A percentile compares a stretch with the other conserved stretches of the same genome.
Conservation (phyloP, 1,284 basidiomycete species). For the Phellopilus nigrolimitatus region DNA sequence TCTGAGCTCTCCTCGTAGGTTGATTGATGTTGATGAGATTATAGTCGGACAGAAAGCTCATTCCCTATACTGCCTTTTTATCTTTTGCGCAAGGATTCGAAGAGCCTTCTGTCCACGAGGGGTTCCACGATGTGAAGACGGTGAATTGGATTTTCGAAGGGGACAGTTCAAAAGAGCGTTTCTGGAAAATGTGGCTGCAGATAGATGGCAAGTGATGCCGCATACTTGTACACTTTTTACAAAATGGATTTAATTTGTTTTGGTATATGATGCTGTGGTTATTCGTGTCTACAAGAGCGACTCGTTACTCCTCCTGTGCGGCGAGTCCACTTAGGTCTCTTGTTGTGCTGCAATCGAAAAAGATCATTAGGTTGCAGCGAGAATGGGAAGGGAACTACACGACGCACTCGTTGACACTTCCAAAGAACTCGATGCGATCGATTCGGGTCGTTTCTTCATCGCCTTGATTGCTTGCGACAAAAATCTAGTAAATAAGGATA, state of each 20-base stretch:
- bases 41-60: slow-evolving; percentile 46
- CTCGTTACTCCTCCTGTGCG: slow-evolving; percentile 37
- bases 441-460: slow-evolving; percentile 73
- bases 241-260: not conserved
- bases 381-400: not conserved
- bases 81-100: slow-evolving; percentile 61
- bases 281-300: too few species aligned
- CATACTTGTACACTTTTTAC: not conserved
- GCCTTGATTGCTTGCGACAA: slow-evolving; percentile 74
- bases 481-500: slow-evolving; percentile 61
- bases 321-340: slow-evolving; percentile 53
- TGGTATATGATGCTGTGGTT: too few species aligned
- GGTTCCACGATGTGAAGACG: slow-evolving; percentile 68
- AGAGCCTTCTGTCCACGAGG: slow-evolving; percentile 62
- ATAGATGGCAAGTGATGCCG: slow-evolving; percentile 22
- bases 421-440: slow-evolving; percentile 72
- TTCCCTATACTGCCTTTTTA: slow-evolving; percentile 64
- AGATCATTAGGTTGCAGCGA: slow-evolving; percentile 10
- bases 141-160: slow-evolving; percentile 82
- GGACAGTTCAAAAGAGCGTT: slow-evolving; percentile 55
- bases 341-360: slow-evolving; percentile 38
- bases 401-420: slow-evolving; percentile 57
- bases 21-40: too few species aligned
- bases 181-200: slow-evolving; percentile 72
- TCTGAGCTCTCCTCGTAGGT: not conserved